Evolutionary conservation across 192 early-diverging fungal genomes (phyloP), one percentile per base, ranked within the genome.

Genomic region (Geranomyces variabilis): DNA sequence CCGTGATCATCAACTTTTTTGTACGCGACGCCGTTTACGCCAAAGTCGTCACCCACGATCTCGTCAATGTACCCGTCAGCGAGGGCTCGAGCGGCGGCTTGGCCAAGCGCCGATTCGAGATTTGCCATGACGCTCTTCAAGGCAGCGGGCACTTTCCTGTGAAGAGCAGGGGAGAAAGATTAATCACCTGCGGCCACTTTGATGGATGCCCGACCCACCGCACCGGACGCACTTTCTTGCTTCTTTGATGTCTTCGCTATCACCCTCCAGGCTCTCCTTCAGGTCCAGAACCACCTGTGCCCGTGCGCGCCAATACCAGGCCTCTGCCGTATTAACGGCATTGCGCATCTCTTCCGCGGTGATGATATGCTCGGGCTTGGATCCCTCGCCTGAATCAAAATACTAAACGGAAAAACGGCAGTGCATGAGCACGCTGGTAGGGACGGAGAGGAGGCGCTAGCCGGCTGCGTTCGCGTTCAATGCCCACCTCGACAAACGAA

Each of bases 291-390:
- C 77, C 0, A 79, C 75, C 69, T 89, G 88, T 8, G 86, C 84
- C 0, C 80, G 72, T 9, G 84, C 81, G 24, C 88, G 69, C 88
- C 88, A 89, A 49, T 81, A 75, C 88, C 88, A 89, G 15, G 86
- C 88, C 73, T 89, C 88, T 10, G 86, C 73, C 1, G 48, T 61
- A 63, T 81, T 76, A 8, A 89, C 65, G 1, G 67, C 74, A 21
- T 69, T 71, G 19, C 57, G 65, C 6, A 79, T 34, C 9, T 75
- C 75, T 9, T 60, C 49, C n/a, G 41, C 21, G n/a, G 67, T 55
- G 1, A 75, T 64, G 2, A 62, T 46, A 68, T 80, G 80, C 13
- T 76, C 66, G 56, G 77, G 74, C 43, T 75, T 69, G 48, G 56
- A 45, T 22, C 77, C 77, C 58, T 71, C 69, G 14, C 77, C 74